Evolutionary conservation across 441 rosid genomes (phyloP), one percentile per base, ranked within the genome.

Genomic region (Mallotus japonicus): DNA sequence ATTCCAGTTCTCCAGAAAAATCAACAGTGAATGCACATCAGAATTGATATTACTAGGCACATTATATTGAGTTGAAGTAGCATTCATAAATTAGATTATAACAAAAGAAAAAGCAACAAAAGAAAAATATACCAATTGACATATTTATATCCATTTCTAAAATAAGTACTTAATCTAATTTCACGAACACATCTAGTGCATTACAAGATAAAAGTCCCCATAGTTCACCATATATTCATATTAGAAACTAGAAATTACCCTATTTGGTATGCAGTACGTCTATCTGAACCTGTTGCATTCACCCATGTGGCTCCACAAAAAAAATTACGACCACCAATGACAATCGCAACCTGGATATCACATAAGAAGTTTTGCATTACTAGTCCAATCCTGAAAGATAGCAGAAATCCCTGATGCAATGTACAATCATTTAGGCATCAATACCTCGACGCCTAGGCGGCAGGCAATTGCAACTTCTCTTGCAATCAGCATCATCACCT

Each of bases 291-390:
- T 16, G 90, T 90, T 55, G 90, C 87, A 68, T 87, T 79, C 46
- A 93, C 82, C 97, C 97, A 93, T 3, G 93, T 79, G 62, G 88
- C 85, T 66, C 96, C 89, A 76, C 96, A 87, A 77, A 93, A 93
- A 72, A 93, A 86, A 79, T 93, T 93, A 62, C 98, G 89, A 76
- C 96, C 89, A 79, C 98, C 98, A 82, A 93, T 86, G 71, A 91
- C 94, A 73, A 93, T 87, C 4, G 97, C 94, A 63, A 91, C 89
- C 97, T 92, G 79, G 15, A 61, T 55, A 55, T 44, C 46, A 75
- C 20, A 49, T 6, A 3, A n/a, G 37, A 24, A 54, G 11, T 42
- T 37, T 24, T 54, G 58, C 15, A 46, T 42, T 63, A 54, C 53
- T n/a, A 50, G 50, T 42, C 50, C 64, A 40, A 42, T 40, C 19